Evolutionary conservation across 768 basidiomycete species (phyloP).

Genomic region (Chalciporus pseudorubinellus): DNA sequence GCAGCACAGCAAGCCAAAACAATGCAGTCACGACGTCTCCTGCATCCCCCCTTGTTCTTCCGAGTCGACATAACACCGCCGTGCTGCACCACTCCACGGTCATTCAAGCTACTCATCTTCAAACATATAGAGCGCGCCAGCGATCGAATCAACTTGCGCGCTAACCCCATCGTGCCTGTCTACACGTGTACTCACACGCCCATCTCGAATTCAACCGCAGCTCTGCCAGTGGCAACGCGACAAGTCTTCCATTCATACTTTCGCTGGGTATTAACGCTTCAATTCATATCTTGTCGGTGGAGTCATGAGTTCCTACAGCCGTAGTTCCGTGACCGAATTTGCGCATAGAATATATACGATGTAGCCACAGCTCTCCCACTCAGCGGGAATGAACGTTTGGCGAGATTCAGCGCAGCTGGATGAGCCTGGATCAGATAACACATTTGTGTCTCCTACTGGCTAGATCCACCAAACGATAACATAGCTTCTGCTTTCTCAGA

Average conservation of each 20-base stretch:
- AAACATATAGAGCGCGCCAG: constrained; percentile 2
- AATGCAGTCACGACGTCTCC: background rate
- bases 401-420: too few relatives aligned
- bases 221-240: background rate
- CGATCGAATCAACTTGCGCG: constrained; percentile 17
- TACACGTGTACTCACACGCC: constrained; percentile 36
- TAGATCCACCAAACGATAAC: background rate
- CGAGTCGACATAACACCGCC: background rate
- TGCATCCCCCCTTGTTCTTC: background rate
- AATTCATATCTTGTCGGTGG: constrained; percentile 11
- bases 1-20: background rate
- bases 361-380: too few relatives aligned
- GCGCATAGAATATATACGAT: background rate
- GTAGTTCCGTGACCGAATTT: background rate
- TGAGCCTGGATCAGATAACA: too few relatives aligned
- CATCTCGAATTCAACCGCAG: constrained; percentile 29
- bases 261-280: constrained; percentile 4
- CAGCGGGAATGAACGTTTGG: too few relatives aligned
- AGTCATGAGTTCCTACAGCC: background rate
- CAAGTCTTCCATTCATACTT: constrained; percentile 17
- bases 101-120: background rate
- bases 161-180: constrained; percentile 27
- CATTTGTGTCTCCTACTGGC: too few relatives aligned
- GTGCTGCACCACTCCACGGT: background rate
- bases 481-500: background rate